Evolutionary conservation across 2,329 filamentous ascomycete species (phyloP).

Genomic region (Penicillium expansum): DNA sequence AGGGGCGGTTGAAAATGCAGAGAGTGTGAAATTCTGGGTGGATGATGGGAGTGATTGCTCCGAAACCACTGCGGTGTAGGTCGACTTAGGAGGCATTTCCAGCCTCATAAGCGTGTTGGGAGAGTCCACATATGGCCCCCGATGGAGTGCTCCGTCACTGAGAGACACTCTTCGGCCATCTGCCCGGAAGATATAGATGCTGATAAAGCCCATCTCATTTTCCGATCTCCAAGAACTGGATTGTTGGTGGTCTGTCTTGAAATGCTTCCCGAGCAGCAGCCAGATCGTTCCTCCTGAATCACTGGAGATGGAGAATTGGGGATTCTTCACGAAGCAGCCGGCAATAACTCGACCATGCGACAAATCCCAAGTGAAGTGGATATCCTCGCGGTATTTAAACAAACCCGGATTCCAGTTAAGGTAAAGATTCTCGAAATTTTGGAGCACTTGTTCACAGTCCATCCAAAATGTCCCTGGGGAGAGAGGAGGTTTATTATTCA

Average conservation of each 20-base stretch:
- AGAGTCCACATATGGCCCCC: constrained; percentile 87
- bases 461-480: constrained; percentile 89
- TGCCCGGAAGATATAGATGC: constrained; percentile 75
- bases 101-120: constrained; percentile 84
- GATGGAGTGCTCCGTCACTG: constrained; percentile 67
- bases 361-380: constrained; percentile 85
- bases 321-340: constrained; percentile 69
- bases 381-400: constrained; percentile 78
- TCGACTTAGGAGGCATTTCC: constrained; percentile 53
- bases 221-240: constrained; percentile 44
- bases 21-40: constrained; percentile 81
- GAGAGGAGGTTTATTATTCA: constrained; percentile 22
- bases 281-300: constrained; percentile 64
- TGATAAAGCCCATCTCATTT: constrained; percentile 74
- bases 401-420: constrained; percentile 93
- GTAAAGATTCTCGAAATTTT: constrained; percentile 94
- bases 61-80: constrained; percentile 67
- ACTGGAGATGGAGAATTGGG: constrained; percentile 57
- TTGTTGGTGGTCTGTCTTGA: constrained; percentile 63
- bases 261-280: constrained; percentile 84
- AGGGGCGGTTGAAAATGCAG: constrained; percentile 68
- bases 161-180: constrained; percentile 70
- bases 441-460: constrained; percentile 77
- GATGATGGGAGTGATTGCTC: constrained; percentile 73
- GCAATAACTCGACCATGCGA: constrained; percentile 55